Conservation (phyloP, 1,139 yeast species). For the Suhomyces ambrosiae region DNA sequence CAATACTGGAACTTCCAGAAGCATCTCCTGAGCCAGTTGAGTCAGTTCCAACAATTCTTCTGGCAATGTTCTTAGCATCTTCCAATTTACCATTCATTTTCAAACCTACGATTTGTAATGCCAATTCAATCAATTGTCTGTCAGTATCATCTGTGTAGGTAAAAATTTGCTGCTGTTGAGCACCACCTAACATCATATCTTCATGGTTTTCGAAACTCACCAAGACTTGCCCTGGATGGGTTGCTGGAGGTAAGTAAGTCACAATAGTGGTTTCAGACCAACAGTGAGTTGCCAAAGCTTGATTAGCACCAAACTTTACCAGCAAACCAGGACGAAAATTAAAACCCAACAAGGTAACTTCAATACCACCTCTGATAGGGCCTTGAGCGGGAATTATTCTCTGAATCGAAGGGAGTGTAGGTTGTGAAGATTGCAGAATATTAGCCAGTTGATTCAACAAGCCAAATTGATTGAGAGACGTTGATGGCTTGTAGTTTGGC, state of each 20-base stretch:
- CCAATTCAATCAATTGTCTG: constrained; percentile 86
- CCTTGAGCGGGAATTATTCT: constrained; percentile 94
- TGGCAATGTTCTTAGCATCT: constrained; percentile 89
- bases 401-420: constrained; percentile 60
- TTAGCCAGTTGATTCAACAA: constrained; percentile 17
- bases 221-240: constrained; percentile 85
- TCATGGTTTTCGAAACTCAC: constrained; percentile 71
- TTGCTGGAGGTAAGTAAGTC: constrained; percentile 89
- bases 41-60: constrained; percentile 74
- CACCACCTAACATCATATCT: constrained; percentile 29
- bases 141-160: constrained; percentile 93
- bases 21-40: constrained; percentile 13
- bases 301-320: constrained; percentile 84
- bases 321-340: constrained; percentile 80
- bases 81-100: constrained; percentile 94
- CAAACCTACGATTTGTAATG: constrained; percentile 89
- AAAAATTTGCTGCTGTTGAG: constrained; percentile 60
- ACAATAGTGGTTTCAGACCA: constrained; percentile 96
- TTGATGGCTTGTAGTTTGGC: constrained; percentile 6
- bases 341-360: constrained; percentile 83
- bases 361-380: constrained; percentile 93
- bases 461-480: constrained; percentile 14
- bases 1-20: constrained; percentile 10
- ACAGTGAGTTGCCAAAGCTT: constrained; percentile 87
- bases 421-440: constrained; percentile 7